Evolutionary conservation across 1,139 yeast genomes (phyloP), one percentile per base, ranked within the genome.

Genomic region (Diutina rugosa): DNA sequence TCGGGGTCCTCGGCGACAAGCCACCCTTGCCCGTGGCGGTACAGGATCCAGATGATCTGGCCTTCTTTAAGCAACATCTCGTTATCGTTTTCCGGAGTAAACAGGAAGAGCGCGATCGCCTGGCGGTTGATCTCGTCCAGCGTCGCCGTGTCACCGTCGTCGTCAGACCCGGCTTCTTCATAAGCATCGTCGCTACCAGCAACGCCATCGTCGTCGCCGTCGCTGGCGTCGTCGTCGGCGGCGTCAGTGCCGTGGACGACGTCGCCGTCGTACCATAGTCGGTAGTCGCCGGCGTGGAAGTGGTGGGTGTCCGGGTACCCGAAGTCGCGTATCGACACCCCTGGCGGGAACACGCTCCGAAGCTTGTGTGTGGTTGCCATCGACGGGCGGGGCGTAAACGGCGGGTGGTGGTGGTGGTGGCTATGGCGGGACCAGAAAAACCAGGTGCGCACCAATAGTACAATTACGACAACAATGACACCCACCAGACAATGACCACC

Each of bases 11-110:
- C 89, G 0, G 98, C 98, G 55, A 93, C 98, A 5, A 95, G 77
- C 99, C 99, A 93, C 6, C 99, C 99, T 67, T 93, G 97, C 26
- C 98, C 98, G 67, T 93, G 97, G 60, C 96, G 80, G 68, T 91
- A 91, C 59, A 87, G 83, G 41, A 93, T 87, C 81, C 93, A 86
- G 3, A 95, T 82, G 21, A 82, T 69, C 69, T 93, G 98, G 47
- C 97, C 96, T 63, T 87, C 96, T 8, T 69, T 70, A 49, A 93
- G 72, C 14, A 80, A 82, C 56, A 91, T 83, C 65, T 93, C 99
- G 67, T 93, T 93, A 63, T 90, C 97, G 68, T 93, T 93, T 67
- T 93, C 98, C 0, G 99, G 97, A 41, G 73, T 77, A 67, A 93
- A 93, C 63, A 91, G 95, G 69, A 90, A 93, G 56, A 95, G 69